Percentiles rank a stretch among this genome's conserved stretches.
Evolutionary conservation across 495 filamentous ascomycete genomes (phyloP).

Genomic region (Xylaria flabelliformis): DNA sequence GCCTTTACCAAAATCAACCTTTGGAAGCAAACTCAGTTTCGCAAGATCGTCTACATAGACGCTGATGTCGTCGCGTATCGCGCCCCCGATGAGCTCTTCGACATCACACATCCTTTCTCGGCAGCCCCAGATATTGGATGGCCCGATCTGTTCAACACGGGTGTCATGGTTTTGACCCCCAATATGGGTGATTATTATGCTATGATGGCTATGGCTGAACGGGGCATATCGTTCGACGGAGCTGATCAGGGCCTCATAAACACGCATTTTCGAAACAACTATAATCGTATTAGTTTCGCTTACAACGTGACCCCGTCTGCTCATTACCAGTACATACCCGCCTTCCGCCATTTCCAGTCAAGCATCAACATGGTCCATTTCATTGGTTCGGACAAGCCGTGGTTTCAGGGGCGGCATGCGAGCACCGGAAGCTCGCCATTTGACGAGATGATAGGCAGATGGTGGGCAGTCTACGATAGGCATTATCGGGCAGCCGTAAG

Average conservation of each 20-base stretch:
- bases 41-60: slow-evolving; percentile 90
- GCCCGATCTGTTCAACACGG: slow-evolving; percentile 98
- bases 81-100: slow-evolving; percentile 91
- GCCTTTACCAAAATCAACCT: slow-evolving; percentile 96
- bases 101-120: slow-evolving; percentile 76
- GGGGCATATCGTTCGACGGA: slow-evolving; percentile 93
- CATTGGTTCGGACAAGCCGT: slow-evolving; percentile 90
- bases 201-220: slow-evolving; percentile 78
- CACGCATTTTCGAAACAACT: slow-evolving; percentile 82
- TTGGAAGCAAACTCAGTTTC: slow-evolving; percentile 90
- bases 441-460: slow-evolving; percentile 78
- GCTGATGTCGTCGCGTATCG: slow-evolving; percentile 85
- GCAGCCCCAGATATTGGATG: slow-evolving; percentile 96
- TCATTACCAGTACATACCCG: slow-evolving; percentile 93
- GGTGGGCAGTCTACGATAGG: slow-evolving; percentile 92
- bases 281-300: slow-evolving; percentile 87
- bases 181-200: slow-evolving; percentile 88
- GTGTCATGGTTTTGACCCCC: slow-evolving; percentile 88
- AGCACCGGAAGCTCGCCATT: slow-evolving; percentile 66
- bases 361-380: slow-evolving; percentile 90
- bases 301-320: slow-evolving; percentile 97
- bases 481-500: slow-evolving; percentile 71
- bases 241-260: slow-evolving; percentile 97
- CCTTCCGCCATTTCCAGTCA: slow-evolving; percentile 89
- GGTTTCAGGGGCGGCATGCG: slow-evolving; percentile 71